Conservation (phyloP, 352 stramenopile species). For the Albugo candida region DNA sequence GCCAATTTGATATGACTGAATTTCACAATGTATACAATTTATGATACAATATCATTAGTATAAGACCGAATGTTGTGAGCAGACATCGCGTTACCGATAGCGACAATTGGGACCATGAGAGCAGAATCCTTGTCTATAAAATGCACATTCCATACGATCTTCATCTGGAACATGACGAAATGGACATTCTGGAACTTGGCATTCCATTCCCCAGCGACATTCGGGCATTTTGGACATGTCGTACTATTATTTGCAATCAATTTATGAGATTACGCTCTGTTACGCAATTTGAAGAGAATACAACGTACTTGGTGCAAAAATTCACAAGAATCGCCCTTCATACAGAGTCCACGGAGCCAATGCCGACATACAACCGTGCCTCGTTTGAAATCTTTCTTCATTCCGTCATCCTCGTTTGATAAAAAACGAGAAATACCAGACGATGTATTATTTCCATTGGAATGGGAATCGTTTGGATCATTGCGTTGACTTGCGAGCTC, state of each 20-base stretch:
- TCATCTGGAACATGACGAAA: constrained; percentile 92
- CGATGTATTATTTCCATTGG: constrained; percentile 12
- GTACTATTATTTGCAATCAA: constrained; percentile 27
- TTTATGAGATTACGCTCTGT: too few species aligned
- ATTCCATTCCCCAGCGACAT: constrained; percentile 93
- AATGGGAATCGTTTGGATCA: constrained; percentile 20
- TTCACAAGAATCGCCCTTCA: constrained; percentile 95
- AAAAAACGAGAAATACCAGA: constrained; percentile 11
- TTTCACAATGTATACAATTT: neutral
- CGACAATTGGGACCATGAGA: constrained; percentile 91
- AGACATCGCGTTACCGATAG: constrained; percentile 31
- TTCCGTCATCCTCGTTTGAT: constrained; percentile 5
- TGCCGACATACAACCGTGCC: constrained; percentile 94
- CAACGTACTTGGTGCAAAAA: constrained; percentile 77
- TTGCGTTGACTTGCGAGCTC: constrained; percentile 50
- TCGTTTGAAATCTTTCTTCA: constrained; percentile 78
- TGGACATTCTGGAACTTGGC: constrained; percentile 91
- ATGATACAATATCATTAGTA: too few species aligned
- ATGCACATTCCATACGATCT: constrained; percentile 92
- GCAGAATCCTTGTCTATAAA: constrained; percentile 97
- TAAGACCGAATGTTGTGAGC: too few species aligned
- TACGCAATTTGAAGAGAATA: neutral
- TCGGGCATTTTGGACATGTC: constrained; percentile 95
- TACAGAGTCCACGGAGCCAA: constrained; percentile 93
- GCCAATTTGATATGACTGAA: constrained; percentile 85